Base-by-base conservation (phyloP, 176 grass and related monocot species). In the Lolium rigidum region DNA sequence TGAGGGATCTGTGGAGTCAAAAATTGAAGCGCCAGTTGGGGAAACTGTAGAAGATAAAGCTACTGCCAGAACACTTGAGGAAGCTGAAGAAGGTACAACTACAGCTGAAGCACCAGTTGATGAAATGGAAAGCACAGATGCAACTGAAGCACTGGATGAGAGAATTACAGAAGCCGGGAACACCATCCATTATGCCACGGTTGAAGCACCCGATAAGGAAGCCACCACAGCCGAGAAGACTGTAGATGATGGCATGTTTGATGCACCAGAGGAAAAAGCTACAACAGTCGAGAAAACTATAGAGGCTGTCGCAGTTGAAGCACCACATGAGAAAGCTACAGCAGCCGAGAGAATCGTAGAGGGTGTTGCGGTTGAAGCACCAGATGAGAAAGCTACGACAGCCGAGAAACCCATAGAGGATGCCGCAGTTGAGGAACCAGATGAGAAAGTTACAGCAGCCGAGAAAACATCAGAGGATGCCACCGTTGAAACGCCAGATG, bases 1-100 rank as follows among this genome's bases (percentile, higher is more conserved):
- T 80, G 28, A 49, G 56, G 58, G 28, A 89, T 52, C 57, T 75
- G 67, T 65, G 31, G 18, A 75, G 16, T 60, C 67, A 43, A 43
- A 84, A 65, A 56, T 26, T 17, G 44, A 64, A 48, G 67, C 62
- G 48, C 47, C 57, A 67, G 17, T 48, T n/a, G 48, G 74, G 47
- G 64, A 87, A 54, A 74, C 15, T 38, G 5, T 78, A 50, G 84
- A 83, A 64, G 22, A 57, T 83, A 63, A 66, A 79, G 9, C 17
- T 70, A 35, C 28, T 50, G 28, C 41, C 6, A 5, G 15, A 28
- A 52, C 20, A 69, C 47, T 75, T 56, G 50, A 65, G 12, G 77
- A 57, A 18, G 80, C 58, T 51, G 50, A 21, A 43, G 76, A 84
- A 84, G 41, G 51, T 43, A 70, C 76, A 59, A 50, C 4, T 51